These are phyloP conservation scores for Pythium chondricola DNA, from an alignment of 352 stramenopile genomes.

Conservation along the genomic window DNA sequence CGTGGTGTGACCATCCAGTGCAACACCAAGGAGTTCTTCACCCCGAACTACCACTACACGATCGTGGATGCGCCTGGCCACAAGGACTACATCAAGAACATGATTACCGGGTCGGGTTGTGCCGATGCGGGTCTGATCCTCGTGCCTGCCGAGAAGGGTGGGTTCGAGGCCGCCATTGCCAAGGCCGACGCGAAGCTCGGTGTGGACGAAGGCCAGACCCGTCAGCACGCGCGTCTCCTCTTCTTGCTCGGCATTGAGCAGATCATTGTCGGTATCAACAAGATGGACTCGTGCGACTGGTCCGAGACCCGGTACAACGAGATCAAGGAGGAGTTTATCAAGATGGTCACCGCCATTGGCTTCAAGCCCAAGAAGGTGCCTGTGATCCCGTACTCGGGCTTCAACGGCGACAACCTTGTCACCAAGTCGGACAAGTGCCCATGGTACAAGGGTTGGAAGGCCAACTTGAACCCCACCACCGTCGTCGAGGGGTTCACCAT, in stretches of 20 bases:
- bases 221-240: constrained; percentile 88
- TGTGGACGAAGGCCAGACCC: constrained; percentile 90
- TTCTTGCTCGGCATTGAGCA: constrained; percentile 65
- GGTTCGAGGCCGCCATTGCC: constrained; percentile 94
- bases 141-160: constrained; percentile 64
- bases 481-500: constrained; percentile 39
- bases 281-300: constrained; percentile 77
- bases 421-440: constrained; percentile 57
- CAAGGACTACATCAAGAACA: constrained; percentile 99
- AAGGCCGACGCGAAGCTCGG: constrained; percentile 45
- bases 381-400: constrained; percentile 73
- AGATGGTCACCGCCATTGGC: constrained; percentile 73
- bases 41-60: constrained; percentile 95
- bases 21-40: constrained; percentile 93
- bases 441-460: constrained; percentile 77
- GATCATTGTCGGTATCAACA: constrained; percentile 80
- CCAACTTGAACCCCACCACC: constrained; percentile 40
- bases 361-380: constrained; percentile 74
- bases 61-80: constrained; percentile 98
- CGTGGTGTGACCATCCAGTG: constrained; percentile 98
- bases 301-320: constrained; percentile 68
- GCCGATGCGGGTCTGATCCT: constrained; percentile 97
- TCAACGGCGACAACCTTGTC: constrained; percentile 76
- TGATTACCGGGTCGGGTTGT: constrained; percentile 98
- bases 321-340: constrained; percentile 77